Evolutionary conservation across 805 yeast genomes (phyloP), one percentile per base, ranked within the genome.

Genomic region (Candida hispaniensis): DNA sequence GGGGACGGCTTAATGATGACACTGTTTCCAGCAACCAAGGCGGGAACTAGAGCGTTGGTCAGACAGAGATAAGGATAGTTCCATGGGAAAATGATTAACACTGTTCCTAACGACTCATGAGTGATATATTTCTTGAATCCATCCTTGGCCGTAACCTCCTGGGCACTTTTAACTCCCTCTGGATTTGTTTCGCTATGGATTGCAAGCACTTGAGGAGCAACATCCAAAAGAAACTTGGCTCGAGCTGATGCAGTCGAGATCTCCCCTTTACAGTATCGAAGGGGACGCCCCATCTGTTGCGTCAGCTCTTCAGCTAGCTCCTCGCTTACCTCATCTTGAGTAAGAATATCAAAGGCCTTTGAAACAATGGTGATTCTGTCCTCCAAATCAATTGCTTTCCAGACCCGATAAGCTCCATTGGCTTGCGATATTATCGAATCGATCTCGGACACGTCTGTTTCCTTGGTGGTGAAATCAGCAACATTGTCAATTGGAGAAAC

Each of bases 71-170:
- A 64, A 46, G 94, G 94, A 72, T 82, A 82, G 63, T 82, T 82
- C 93, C 94, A 82, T 48, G 94, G 93, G 51, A 80, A 81, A 49
- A 82, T 78, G 55, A 79, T 83, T 43, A 91, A 85, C 60, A 86
- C 77, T 38, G 81, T 93, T 56, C 93, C 94, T 47, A 79, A 64
- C 43, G 94, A 93, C 61, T 81, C 93, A 45, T 73, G 74, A 12
- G 57, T 46, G n/a, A 55, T 41, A 41, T 50, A 55, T 39, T 52
- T 52, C 13, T 47, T 47, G 47, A 55, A 51, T 24, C 38, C 39
- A 14, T 28, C 26, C n/a, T 42, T 38, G 6, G 48, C 44, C n/a
- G n/a, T n/a, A n/a, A n/a, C n/a, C n/a, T n/a, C n/a, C n/a, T n/a
- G n/a, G n/a, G n/a, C n/a, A n/a, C n/a, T n/a, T n/a, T n/a, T n/a